A percentile compares a stretch with the other conserved stretches of the same genome.
phyloP scores from a whole-genome alignment of 441 rosid species.

The Arabidopsis lyrata region DNA sequence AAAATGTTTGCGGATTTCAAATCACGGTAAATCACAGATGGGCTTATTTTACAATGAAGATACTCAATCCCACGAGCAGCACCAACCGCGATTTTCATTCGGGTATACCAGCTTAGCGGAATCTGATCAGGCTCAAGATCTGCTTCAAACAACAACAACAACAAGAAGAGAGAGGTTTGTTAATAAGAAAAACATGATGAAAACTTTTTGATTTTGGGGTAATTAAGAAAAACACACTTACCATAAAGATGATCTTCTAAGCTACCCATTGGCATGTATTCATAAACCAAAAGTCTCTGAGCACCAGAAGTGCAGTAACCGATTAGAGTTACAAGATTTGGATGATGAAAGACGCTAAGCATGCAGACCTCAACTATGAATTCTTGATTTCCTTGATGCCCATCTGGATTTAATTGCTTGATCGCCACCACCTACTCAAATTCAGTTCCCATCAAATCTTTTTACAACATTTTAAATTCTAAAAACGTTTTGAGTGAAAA shows the following conservation, averaged over 20 bases:
- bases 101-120: conserved; percentile 63
- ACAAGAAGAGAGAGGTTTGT: neutral
- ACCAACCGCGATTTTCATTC: conserved; percentile 70
- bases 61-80: conserved; percentile 75
- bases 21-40: conserved; percentile 73
- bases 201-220: neutral
- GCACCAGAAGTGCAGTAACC: conserved; percentile 92
- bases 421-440: conserved; percentile 76
- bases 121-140: conserved; percentile 60
- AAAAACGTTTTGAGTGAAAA: neutral
- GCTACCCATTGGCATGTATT: conserved; percentile 93
- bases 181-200: neutral
- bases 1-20: conserved; percentile 73
- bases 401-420: conserved; percentile 80
- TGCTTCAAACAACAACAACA: conserved; percentile 37
- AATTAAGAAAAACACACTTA: conserved; percentile 35
- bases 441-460: conserved; percentile 2
- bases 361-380: conserved; percentile 90
- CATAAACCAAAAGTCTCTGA: conserved; percentile 89
- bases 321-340: conserved; percentile 75
- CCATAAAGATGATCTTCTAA: conserved; percentile 94
- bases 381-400: conserved; percentile 89
- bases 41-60: conserved; percentile 72
- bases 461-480: neutral
- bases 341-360: conserved; percentile 85